Conservation (phyloP, 768 basidiomycete genomes). For the Gautieria morchelliformis region DNA sequence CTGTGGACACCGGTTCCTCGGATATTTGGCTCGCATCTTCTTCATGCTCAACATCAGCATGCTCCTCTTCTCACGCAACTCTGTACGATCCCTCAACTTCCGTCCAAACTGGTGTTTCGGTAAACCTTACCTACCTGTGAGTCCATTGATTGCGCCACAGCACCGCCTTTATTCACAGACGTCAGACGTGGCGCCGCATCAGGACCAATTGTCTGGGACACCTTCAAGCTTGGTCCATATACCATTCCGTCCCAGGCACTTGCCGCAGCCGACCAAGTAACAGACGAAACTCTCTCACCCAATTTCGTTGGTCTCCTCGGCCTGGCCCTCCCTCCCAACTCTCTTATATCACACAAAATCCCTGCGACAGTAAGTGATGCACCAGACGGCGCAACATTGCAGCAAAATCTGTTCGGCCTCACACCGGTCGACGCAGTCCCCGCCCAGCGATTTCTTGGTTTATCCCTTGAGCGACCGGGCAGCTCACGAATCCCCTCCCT, state of each 20-base stretch:
- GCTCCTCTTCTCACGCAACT: slow-evolving; percentile 34
- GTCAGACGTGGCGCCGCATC: slow-evolving; percentile 34
- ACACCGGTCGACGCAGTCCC: slow-evolving; percentile 46
- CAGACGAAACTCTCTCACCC: slow-evolving; percentile 45
- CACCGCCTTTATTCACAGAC: not conserved
- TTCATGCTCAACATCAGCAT: slow-evolving; percentile 48
- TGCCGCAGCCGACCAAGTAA: slow-evolving; percentile 50
- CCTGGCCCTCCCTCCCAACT: slow-evolving; percentile 64
- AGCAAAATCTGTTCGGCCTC: slow-evolving; percentile 65
- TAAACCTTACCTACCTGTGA: slow-evolving; percentile 47
- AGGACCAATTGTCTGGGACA: slow-evolving; percentile 67
- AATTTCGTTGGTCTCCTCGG: slow-evolving; percentile 63
- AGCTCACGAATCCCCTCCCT: slow-evolving; percentile 44
- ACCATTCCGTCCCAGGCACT: slow-evolving; percentile 56
- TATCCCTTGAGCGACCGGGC: slow-evolving; percentile 62
- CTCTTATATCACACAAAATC: slow-evolving; percentile 47
- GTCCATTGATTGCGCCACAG: not conserved
- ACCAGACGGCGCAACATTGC: slow-evolving; percentile 57
- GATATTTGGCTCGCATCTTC: slow-evolving; percentile 73
- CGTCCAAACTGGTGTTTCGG: slow-evolving; percentile 29
- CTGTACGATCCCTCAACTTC: slow-evolving; percentile 48
- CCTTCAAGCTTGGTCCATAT: slow-evolving; percentile 54
- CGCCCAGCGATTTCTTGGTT: slow-evolving; percentile 51
- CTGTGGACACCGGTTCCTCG: slow-evolving; percentile 76
- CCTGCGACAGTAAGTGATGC: slow-evolving; percentile 37